Evolutionary conservation across 352 stramenopile genomes (phyloP), one percentile per base, ranked within the genome.

Genomic region (Phytopythium montanum): DNA sequence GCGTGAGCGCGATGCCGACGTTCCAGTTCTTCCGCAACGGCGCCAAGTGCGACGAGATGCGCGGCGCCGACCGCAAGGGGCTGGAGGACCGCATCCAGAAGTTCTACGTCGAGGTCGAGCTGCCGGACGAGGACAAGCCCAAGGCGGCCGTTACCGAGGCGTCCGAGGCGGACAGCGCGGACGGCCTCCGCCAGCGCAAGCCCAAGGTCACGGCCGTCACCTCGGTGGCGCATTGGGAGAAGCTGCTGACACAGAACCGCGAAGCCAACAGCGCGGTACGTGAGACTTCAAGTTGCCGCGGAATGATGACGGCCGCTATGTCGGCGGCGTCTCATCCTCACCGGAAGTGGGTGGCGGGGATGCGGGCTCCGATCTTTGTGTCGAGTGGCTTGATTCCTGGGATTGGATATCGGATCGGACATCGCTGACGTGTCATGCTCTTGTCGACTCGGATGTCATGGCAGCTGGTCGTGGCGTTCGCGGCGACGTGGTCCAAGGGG

Each of bases 11-110:
- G 39, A 98, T 98, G 92, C 95, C 95, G 8, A 98, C 95, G n/a
- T 98, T 98, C 72, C 89, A 98, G 60, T 93, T 98, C 65, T 98
- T 88, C 69, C 94, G 96, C 66, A 85, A 84, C 52, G 90, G 89
- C 45, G 75, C 67, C 31, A 97, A 94, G 70, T 87, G 93, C 31
- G 87, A 97, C 56, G 88, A 98, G 66, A 64, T 97, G 50, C 75
- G 78, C 7, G 94, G 94, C 10, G 94, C 94, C 12, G 81, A 96
- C 64, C 80, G 75, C 48, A 79, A 67, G 25, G 66, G 45, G 4
- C 66, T 95, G 10, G 80, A 93, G 58, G 48, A 61, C 31, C 65
- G 66, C n/a, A 76, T 95, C 31, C 75, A 88, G 68, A 85, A 88
- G 56, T 72, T 90, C 69, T 88, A 90, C 56, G 71, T 88, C n/a